Conservation (phyloP, 1,284 basidiomycete genomes). For the Ganoderma sinense region DNA sequence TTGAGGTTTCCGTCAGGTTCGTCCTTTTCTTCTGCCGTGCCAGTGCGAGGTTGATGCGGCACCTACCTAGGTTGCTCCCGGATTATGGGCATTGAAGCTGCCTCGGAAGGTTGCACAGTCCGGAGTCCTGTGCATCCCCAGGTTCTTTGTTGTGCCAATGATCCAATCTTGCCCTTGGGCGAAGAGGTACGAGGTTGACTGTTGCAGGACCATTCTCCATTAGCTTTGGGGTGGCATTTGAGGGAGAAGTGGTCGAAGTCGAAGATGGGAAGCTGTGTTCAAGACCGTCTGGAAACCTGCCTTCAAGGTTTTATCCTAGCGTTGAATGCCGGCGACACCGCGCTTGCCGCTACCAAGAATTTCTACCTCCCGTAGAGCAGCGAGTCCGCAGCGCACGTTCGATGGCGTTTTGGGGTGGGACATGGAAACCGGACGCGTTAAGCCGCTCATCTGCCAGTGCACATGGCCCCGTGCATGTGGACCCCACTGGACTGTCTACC, state of each 20-base stretch:
- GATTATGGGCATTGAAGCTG: neutral
- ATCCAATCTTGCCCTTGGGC: neutral
- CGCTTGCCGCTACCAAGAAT: neutral
- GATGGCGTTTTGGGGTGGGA: neutral
- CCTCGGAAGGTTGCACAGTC: neutral
- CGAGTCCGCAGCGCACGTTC: neutral
- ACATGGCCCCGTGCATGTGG: neutral
- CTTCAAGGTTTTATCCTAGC: conserved; percentile 38
- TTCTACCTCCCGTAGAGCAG: neutral
- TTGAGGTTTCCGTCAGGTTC: neutral
- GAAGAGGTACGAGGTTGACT: neutral
- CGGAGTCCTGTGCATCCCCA: neutral
- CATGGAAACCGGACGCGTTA: neutral
- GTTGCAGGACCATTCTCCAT: neutral
- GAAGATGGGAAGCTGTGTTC: conserved; percentile 36
- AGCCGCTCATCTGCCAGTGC: neutral
- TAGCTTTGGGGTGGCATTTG: neutral
- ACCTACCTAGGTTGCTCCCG: neutral
- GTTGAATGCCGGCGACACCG: conserved; percentile 27
- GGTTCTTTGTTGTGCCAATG: neutral
- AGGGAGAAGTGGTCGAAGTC: conserved; percentile 6
- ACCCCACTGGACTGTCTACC: neutral
- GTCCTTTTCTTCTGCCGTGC: neutral
- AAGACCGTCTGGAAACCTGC: conserved; percentile 40
- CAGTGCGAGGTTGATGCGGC: neutral